A percentile compares a stretch with the other conserved stretches of the same genome.
Evolutionary conservation across 2,329 filamentous ascomycete genomes (phyloP).

Genomic region (Exophiala spinifera): DNA sequence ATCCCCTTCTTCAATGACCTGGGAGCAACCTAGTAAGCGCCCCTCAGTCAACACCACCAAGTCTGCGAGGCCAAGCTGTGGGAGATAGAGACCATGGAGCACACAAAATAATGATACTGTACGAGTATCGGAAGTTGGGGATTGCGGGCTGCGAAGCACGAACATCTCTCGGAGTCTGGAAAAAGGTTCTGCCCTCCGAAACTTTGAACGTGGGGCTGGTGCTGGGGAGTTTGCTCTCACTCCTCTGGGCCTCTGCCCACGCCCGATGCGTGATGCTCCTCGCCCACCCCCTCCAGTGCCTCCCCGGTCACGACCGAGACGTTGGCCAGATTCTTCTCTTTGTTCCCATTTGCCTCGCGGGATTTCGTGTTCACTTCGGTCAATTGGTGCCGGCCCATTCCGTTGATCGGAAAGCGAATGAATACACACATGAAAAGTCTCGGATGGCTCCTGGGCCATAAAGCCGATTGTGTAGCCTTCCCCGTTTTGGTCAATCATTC

Average conservation of each 20-base stretch:
- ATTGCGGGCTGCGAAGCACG: neutral
- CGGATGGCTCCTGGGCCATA: neutral
- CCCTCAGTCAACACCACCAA: no score
- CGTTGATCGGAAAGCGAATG: neutral
- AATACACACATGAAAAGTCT: neutral
- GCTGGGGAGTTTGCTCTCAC: neutral
- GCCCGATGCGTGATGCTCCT: neutral
- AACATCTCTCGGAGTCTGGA: neutral
- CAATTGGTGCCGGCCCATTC: slow-evolving; percentile 18
- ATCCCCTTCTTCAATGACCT: no score
- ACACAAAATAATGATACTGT: no score
- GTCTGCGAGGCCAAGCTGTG: no score
- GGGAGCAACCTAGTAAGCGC: no score
- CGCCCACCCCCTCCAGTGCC: neutral
- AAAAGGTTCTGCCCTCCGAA: neutral
- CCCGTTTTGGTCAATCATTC: neutral
- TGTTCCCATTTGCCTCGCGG: neutral
- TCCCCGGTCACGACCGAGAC: neutral
- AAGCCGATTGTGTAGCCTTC: neutral
- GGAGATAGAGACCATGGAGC: no score
- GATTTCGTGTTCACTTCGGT: slow-evolving; percentile 5
- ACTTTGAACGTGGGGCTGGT: slow-evolving; percentile 12
- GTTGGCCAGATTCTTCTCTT: neutral
- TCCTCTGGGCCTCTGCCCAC: neutral
- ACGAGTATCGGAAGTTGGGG: no score